These are phyloP conservation scores for Phytopythium ostracodes DNA, from an alignment of 352 stramenopile genomes.

Conservation along the genomic window DNA sequence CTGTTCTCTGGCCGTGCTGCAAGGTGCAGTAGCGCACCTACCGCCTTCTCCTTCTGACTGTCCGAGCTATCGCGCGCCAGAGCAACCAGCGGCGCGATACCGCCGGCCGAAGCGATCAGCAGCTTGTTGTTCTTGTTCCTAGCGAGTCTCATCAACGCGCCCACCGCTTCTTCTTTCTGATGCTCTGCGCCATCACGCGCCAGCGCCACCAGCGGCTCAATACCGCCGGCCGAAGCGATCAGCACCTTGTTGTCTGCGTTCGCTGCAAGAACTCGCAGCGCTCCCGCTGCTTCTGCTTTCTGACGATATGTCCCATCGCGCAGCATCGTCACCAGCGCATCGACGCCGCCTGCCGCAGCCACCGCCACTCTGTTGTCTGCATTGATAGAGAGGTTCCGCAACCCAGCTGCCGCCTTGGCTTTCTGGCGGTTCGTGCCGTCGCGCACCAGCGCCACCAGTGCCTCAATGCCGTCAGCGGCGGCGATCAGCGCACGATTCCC, in stretches of 20 bases:
- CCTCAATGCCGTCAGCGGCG: background rate
- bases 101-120: background rate
- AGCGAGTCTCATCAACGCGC: background rate
- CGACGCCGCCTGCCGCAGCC: background rate
- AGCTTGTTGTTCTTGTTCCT: background rate
- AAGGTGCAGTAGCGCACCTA: background rate
- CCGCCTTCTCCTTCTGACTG: constrained; percentile 4
- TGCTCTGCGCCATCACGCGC: background rate
- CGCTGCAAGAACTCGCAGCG: background rate
- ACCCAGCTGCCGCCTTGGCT: background rate
- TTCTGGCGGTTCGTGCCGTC: background rate
- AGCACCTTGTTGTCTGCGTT: background rate
- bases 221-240: background rate
- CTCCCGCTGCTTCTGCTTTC: background rate
- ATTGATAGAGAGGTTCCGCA: background rate
- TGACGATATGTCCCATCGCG: background rate
- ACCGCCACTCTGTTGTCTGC: background rate
- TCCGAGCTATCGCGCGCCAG: background rate
- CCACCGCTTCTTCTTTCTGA: background rate
- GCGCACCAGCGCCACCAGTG: background rate
- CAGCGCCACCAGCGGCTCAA: constrained; percentile 2
- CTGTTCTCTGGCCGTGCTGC: background rate
- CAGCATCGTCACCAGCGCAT: background rate
- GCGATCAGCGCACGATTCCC: background rate
- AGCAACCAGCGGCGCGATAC: background rate